Conservation (phyloP, 2,329 filamentous ascomycete genomes). For the Zarea fungicola region DNA sequence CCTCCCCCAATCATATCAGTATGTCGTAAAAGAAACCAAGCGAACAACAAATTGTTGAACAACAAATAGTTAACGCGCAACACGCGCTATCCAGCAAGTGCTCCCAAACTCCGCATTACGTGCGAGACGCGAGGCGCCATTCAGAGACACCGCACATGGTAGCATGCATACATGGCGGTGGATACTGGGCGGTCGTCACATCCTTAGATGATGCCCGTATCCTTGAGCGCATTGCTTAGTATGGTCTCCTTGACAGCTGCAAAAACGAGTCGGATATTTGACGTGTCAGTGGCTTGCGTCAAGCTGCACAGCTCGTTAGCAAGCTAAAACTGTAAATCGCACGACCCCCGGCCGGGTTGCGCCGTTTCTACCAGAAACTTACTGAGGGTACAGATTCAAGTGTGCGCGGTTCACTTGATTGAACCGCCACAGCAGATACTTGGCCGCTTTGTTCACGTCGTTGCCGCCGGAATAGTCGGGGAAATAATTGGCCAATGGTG, state of each 20-base stretch:
- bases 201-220: slow-evolving; percentile 85
- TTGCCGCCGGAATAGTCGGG: slow-evolving; percentile 96
- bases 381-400: slow-evolving; percentile 97
- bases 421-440: slow-evolving; percentile 96
- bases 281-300: slow-evolving; percentile 97
- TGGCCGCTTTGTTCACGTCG: slow-evolving; percentile 95
- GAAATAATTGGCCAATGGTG: slow-evolving; percentile 90
- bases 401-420: slow-evolving; percentile 97
- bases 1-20: slow-evolving; percentile 10
- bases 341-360: background rate
- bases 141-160: background rate
- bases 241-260: slow-evolving; percentile 99
- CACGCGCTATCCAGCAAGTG: slow-evolving; percentile 7
- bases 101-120: slow-evolving; percentile 10
- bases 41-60: too few species aligned
- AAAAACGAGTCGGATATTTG: slow-evolving; percentile 95
- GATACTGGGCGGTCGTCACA: background rate
- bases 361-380: too few species aligned
- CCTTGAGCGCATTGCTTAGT: slow-evolving; percentile 94
- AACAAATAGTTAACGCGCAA: slow-evolving; percentile 2
- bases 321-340: background rate
- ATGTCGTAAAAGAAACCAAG: slow-evolving; percentile 9
- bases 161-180: background rate
- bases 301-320: slow-evolving; percentile 52
- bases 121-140: background rate